These are phyloP conservation scores for Patellifolia procumbens DNA, from an alignment of 179 eudicot species.

Conservation along the genomic window DNA sequence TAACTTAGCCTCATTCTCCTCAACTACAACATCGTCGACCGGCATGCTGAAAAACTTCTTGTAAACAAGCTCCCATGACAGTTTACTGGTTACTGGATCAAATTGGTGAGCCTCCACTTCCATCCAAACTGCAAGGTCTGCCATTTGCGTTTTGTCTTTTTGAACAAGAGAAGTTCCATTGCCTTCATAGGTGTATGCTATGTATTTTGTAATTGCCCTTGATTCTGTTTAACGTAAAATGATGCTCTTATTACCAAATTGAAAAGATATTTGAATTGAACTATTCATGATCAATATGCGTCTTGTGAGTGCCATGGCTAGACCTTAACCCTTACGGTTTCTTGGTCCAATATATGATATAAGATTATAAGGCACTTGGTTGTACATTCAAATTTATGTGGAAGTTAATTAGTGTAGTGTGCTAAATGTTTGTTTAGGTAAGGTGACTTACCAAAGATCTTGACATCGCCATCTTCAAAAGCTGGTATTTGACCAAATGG, in stretches of 20 bases:
- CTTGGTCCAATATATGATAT: no score
- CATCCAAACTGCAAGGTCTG: constrained; percentile 46
- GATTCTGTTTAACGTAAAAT: constrained; percentile 48
- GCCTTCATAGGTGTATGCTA: constrained; percentile 39
- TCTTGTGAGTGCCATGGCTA: no score
- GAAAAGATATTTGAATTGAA: no score
- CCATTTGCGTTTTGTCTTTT: constrained; percentile 44
- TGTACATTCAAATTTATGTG: no score
- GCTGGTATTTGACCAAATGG: constrained; percentile 62
- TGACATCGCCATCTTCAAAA: constrained; percentile 52
- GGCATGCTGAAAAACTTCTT: constrained; percentile 42
- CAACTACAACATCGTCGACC: constrained; percentile 35
- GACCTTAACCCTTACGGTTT: no score
- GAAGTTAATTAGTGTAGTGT: no score
- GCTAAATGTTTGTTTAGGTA: no score
- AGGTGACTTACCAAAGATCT: constrained; percentile 39
- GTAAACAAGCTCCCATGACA: constrained; percentile 40
- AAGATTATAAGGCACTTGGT: no score
- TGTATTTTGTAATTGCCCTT: constrained; percentile 63
- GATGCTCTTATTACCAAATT: no score
- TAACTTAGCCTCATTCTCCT: constrained; percentile 38
- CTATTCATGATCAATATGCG: no score
- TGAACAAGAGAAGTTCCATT: constrained; percentile 43
- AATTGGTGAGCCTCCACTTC: constrained; percentile 59
- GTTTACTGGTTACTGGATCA: constrained; percentile 41